Evolutionary conservation across 768 basidiomycete genomes (phyloP), one percentile per base, ranked within the genome.

Genomic region (Mycena belliarum): DNA sequence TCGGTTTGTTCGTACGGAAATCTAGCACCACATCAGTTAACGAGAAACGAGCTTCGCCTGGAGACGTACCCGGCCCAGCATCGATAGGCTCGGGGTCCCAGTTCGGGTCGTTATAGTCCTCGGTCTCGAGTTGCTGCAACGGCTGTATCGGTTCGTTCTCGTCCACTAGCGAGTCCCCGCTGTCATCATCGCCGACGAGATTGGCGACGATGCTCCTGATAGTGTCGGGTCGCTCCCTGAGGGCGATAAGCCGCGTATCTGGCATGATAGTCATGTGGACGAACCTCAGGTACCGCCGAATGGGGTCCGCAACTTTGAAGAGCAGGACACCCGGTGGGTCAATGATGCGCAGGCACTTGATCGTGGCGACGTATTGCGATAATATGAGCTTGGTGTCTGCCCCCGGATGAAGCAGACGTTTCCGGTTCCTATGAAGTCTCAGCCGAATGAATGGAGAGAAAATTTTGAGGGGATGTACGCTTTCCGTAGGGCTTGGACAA

Each of bases 21-120:
- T 95, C 96, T 95, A 72, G 29, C 12, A 12, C 7, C 12, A 11
- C 24, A n/a, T 47, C 25, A 29, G 18, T n/a, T 29, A 4, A 24
- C 6, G 3, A n/a, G 23, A n/a, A 6, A 3, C 16, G 2, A 1
- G 20, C 38, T 20, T 45, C 52, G 3, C 40, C 8, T 24, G 25
- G 42, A 49, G 21, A 68, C 78, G 55, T 62, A 95, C 95, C 91
- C 54, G 93, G 93, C 0, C 95, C 97, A 29, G 97, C 97, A 71
- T 99, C 97, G 52, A 95, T 82, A 0, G 97, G 95, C 68, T 98
- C 95, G 0, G 97, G 97, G 43, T 90, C 87, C 97, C 97, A 99
- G 58, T 91, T 88, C 0, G 91, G 87, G 69, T 99, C 95, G 1
- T 79, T 81, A 66, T 90, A 98, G 61, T 98, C 93, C 63, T 98